Evolutionary conservation across 2,329 filamentous ascomycete genomes (phyloP).

Genomic region (Colletotrichum coccodes): DNA sequence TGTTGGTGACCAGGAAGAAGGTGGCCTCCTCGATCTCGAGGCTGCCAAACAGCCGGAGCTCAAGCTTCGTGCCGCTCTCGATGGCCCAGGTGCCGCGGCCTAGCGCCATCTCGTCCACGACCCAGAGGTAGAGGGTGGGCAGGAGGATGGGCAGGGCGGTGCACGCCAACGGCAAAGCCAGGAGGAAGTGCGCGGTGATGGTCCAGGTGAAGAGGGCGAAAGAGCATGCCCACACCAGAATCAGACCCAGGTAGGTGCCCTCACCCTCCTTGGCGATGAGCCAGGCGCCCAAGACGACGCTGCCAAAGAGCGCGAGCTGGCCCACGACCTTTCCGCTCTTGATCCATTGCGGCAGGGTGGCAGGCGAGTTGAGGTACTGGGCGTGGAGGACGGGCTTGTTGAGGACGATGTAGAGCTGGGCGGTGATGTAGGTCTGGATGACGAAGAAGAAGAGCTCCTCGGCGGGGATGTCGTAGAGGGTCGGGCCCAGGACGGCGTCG

Average conservation of each 20-base stretch:
- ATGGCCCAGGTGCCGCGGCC: constrained; percentile 79
- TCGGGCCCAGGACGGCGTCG: constrained; percentile 71
- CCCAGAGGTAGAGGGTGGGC: constrained; percentile 77
- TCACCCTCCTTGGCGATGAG: constrained; percentile 56
- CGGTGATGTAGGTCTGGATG: constrained; percentile 80
- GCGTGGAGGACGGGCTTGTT: constrained; percentile 70
- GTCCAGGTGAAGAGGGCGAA: constrained; percentile 73
- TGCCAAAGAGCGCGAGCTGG: constrained; percentile 57
- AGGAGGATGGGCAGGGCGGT: constrained; percentile 68
- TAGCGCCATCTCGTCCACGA: constrained; percentile 76
- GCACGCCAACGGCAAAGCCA: constrained; percentile 67
- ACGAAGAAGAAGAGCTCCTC: constrained; percentile 84
- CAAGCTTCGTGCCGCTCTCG: constrained; percentile 73
- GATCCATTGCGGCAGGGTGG: constrained; percentile 38
- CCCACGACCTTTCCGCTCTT: constrained; percentile 52
- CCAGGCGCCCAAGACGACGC: constrained; percentile 54
- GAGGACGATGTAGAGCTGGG: constrained; percentile 73
- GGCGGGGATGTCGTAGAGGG: constrained; percentile 71
- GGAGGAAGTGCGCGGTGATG: constrained; percentile 71
- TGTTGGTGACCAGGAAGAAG: constrained; percentile 79
- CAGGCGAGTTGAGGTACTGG: constrained; percentile 49
- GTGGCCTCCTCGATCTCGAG: constrained; percentile 79
- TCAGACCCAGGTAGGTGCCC: constrained; percentile 76
- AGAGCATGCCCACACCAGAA: constrained; percentile 75
- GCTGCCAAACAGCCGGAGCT: constrained; percentile 68